Base-by-base conservation (phyloP, 2,329 filamentous ascomycete species). In the Hypoxylon rubiginosum region DNA sequence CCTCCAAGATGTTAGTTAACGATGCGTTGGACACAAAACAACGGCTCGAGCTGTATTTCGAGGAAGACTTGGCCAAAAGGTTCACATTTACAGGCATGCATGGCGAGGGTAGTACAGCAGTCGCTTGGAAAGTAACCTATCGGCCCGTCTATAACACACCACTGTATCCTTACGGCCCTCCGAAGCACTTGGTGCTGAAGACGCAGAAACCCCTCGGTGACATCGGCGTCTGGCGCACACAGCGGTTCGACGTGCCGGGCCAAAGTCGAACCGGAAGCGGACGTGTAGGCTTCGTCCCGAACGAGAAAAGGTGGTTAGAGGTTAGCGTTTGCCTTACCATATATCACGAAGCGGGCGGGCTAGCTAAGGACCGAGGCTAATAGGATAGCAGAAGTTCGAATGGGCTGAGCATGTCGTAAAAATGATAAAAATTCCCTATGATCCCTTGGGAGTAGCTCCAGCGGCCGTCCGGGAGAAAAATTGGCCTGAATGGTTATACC, bases 291-390 rank as follows among this genome's bases (percentile, higher is more conserved):
- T 8, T 17, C 10, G 8, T 46, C 24, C 4, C 17, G 13, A 28
- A 49, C 13, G 45, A 49, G 45, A 49, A n/a, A n/a, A 49, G 9
- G 13, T 49, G 45, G 45, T n/a, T 49, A 17, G n/a, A 17, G 10
- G 45, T 49, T 8, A 15, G 15, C 10, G 6, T 6, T 41, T 6
- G 1, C 36, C 15, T 7, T 17, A 17, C 36, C 15, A 6, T 8
- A 41, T 41, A 41, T 17, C 34, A 10, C 34, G 13, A 39, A 32
- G 11, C 4, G n/a, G 15, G 6, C 10, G 8, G 15, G 4, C 28
- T 30, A n/a, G 36, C 28, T 30, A n/a, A 13, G 6, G n/a, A 41
- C 3, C 3, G n/a, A 17, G n/a, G 36, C 24, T 49, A n/a, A 49
- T 26, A n/a, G 7, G 6, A 28, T 28, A 28, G 11, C 13, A 49